phyloP scores from a whole-genome alignment of 1,284 basidiomycete species.

The Marasmius sp. region DNA sequence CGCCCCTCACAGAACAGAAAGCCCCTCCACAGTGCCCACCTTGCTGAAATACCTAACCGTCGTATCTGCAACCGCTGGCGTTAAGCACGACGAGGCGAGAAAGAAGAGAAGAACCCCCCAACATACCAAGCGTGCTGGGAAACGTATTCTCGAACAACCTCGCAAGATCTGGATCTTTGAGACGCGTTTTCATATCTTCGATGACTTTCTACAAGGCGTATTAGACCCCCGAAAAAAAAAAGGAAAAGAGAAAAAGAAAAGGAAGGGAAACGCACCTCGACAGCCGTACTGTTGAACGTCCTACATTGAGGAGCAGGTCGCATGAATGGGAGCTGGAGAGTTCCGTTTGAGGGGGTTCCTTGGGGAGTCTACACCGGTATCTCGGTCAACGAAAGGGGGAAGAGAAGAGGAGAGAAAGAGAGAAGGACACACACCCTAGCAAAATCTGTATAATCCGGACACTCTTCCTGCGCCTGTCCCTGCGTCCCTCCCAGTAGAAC shows the following conservation, averaged over 20 bases:
- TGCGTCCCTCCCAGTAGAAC: too few relatives aligned
- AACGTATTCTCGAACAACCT: constrained; percentile 77
- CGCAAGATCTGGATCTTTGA: constrained; percentile 74
- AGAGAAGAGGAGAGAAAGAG: too few relatives aligned
- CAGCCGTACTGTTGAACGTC: constrained; percentile 71
- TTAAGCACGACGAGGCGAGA: too few relatives aligned
- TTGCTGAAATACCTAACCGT: constrained; percentile 71
- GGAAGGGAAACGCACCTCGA: constrained; percentile 47
- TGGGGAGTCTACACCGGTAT: constrained; percentile 56
- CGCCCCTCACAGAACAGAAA: background rate
- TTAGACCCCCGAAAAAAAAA: background rate
- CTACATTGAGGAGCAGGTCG: constrained; percentile 64
- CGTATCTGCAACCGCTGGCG: constrained; percentile 65
- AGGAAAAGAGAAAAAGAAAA: background rate
- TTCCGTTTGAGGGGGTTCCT: constrained; percentile 55
- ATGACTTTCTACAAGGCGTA: constrained; percentile 56
- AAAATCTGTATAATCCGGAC: too few relatives aligned
- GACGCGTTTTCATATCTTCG: constrained; percentile 61
- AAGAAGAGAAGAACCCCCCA: background rate
- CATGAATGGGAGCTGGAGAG: constrained; percentile 70
- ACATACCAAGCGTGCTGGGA: constrained; percentile 69
- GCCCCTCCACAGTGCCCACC: constrained; percentile 30
- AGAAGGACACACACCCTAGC: too few relatives aligned
- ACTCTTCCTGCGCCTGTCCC: too few relatives aligned
- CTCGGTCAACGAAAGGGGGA: too few relatives aligned